Percentiles rank a stretch among this genome's conserved stretches.
These are phyloP conservation scores for Wallacemonas sp. DNA, from an alignment of 208 protist species.

Conservation along the genomic window DNA sequence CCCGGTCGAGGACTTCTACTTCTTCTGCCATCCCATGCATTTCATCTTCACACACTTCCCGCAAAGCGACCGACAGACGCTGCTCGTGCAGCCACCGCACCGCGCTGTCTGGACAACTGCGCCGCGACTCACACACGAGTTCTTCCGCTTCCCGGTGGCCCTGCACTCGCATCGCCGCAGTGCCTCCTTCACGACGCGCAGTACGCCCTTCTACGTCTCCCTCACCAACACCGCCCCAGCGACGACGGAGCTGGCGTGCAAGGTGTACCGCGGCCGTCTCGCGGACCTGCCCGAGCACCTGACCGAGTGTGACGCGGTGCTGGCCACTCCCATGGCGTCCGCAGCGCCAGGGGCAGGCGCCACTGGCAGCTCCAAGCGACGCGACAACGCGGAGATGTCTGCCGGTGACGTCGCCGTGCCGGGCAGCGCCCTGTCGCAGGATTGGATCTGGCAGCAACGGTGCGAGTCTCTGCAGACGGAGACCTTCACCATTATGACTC, in stretches of 20 bases:
- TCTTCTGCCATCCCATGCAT: conserved; percentile 52
- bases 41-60: conserved; percentile 79
- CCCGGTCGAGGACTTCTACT: conserved; percentile 68
- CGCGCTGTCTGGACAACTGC: conserved; percentile 48
- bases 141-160: conserved; percentile 52
- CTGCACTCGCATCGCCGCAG: conserved; percentile 52
- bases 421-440: conserved; percentile 32
- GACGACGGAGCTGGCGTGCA: conserved; percentile 73
- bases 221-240: conserved; percentile 51
- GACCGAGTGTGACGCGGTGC: conserved; percentile 5
- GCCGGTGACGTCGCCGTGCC: not conserved
- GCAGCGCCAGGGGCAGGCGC: not conserved
- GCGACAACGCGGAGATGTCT: not conserved
- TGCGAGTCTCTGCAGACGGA: conserved; percentile 49
- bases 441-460: conserved; percentile 87
- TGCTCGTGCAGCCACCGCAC: conserved; percentile 41
- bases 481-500: conserved; percentile 84
- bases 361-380: not conserved
- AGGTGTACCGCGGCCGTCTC: conserved; percentile 67
- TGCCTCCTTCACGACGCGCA: conserved; percentile 41
- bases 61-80: conserved; percentile 23
- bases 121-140: conserved; percentile 62
- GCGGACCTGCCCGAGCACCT: conserved; percentile 52
- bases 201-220: conserved; percentile 72
- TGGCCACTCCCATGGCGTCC: not conserved